A percentile compares a stretch with the other conserved stretches of the same genome.
phyloP scores from a whole-genome alignment of 257 asterid genomes.

The Fraxinus excelsior region DNA sequence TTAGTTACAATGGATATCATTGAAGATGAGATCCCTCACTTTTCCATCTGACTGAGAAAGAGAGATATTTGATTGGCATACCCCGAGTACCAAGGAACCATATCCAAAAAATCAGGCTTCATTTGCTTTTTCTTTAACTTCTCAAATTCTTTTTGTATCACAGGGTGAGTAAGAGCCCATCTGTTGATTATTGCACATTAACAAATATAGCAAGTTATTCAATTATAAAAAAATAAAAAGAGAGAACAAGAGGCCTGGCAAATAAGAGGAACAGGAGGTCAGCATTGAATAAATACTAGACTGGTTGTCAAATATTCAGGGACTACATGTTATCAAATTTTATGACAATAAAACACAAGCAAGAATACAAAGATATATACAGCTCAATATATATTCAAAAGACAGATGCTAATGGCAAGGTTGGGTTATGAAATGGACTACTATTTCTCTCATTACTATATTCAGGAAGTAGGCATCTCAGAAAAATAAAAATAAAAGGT shows the following conservation, averaged over 20 bases:
- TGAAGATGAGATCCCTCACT: background rate
- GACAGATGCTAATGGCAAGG: slow-evolving; percentile 12
- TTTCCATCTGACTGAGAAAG: slow-evolving; percentile 1
- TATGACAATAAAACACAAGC: background rate
- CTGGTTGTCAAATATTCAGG: background rate
- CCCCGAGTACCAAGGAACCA: slow-evolving; percentile 99
- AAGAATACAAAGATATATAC: background rate
- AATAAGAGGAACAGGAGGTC: background rate
- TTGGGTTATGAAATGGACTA: slow-evolving; percentile 9
- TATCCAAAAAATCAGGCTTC: slow-evolving; percentile 95
- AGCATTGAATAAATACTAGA: slow-evolving; percentile 2
- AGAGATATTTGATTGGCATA: slow-evolving; percentile 27
- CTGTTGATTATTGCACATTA: slow-evolving; percentile 40
- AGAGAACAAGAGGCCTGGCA: background rate
- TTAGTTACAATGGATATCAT: slow-evolving; percentile 23
- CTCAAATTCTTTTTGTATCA: slow-evolving; percentile 76
- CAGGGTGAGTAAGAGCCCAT: slow-evolving; percentile 99
- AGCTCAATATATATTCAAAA: background rate
- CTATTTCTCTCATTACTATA: slow-evolving; percentile 17
- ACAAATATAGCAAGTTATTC: slow-evolving; percentile 13
- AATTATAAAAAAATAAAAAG: background rate
- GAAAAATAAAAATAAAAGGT: background rate
- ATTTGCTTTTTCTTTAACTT: slow-evolving; percentile 84
- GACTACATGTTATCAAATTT: background rate
- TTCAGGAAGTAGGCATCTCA: slow-evolving; percentile 5